Evolutionary conservation across 164 flowering plant genomes (phyloP), one percentile per base, ranked within the genome.

Genomic region (Liriodendron chinense): DNA sequence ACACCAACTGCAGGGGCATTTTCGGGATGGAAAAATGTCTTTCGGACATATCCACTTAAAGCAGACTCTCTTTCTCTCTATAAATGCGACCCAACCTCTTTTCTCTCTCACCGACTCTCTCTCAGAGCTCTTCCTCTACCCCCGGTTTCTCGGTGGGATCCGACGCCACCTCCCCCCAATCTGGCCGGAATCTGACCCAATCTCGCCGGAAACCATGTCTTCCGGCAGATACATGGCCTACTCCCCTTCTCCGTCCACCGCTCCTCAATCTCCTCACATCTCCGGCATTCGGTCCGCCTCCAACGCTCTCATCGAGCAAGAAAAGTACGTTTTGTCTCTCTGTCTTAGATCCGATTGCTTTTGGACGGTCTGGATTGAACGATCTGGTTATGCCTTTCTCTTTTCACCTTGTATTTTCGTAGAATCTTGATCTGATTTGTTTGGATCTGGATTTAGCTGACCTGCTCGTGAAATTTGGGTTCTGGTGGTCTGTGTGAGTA

Each of bases 161-260:
- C 59, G 13, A 12, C 59, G 13, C 13, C 59, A 12, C 9, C 18
- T 53, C 4, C 18, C 20, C 9, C 18, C 59, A 16, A 12, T 16
- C 59, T 12, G 16, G 13, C 65, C 57, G 9, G 24, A 57, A 65
- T 68, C 50, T 57, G 72, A 9, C 12, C 34, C 75, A 4, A 14
- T 28, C 26, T 16, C 53, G 78, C 82, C 82, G 83, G 82, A 71
- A 73, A 79, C 71, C 21, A 87, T 89, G 89, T 81, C 88, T 79
- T 89, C 93, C 80, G 94, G 93, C 47, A 87, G 97, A 80, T 93
- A 87, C 76, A 95, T 95, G 98, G 86, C 96, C 2, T 95, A 90
- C 85, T 92, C 99, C 7, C 98, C 98, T 0, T 95, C 98, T 20
- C 93, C 93, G 3, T 91, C 98, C 43, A 86, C 82, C 18, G 91